Evolutionary conservation across 176 grass and related monocot species (phyloP), one percentile per base, ranked within the genome.

Genomic region (Cocos nucifera): DNA sequence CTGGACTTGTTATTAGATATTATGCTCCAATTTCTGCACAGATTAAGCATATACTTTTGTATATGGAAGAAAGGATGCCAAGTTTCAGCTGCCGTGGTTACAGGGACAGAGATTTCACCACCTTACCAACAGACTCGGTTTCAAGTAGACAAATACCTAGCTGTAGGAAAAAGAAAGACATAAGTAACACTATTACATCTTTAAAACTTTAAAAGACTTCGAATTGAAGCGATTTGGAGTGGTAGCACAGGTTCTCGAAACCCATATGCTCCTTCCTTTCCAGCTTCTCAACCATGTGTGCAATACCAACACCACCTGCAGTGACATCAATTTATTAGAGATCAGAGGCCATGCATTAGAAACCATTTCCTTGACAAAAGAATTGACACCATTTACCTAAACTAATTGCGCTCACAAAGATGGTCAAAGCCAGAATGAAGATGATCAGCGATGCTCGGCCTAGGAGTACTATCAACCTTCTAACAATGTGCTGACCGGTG

Each of bases 391-490:
- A 65, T 6, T 71, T 71, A 71, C 69, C 69, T 71, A 71, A 60
- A 30, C 69, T 58, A 14, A 71, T 29, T 53, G 69, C 69, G 20
- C 69, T 71, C 56, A 71, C 56, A 26, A 71, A 53, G 69, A 71
- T 71, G 48, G 69, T 71, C 17, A 71, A 30, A 15, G 69, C 69
- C 44, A 71, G 57, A 51, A 71, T 61, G 56, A 71, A 71, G 35
- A 71, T 71, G 16, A 71, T 71, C 17, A 71, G 23, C 15, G 69
- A 71, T 61, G 69, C 69, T 51, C 69, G 35, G 35, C 69, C 69
- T 32, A 71, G 23, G 48, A 71, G 48, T 18, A 71, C 49, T 12
- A 71, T 53, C 17, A 53, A 19, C 48, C 58, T 71, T 25, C 57
- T 71, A 3, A 71, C 69, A 6, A 59, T 48, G 22, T 71, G 49